Evolutionary conservation across 257 asterid species (phyloP), one percentile per base, ranked within the genome.

Genomic region (Solanum tacnaense): DNA sequence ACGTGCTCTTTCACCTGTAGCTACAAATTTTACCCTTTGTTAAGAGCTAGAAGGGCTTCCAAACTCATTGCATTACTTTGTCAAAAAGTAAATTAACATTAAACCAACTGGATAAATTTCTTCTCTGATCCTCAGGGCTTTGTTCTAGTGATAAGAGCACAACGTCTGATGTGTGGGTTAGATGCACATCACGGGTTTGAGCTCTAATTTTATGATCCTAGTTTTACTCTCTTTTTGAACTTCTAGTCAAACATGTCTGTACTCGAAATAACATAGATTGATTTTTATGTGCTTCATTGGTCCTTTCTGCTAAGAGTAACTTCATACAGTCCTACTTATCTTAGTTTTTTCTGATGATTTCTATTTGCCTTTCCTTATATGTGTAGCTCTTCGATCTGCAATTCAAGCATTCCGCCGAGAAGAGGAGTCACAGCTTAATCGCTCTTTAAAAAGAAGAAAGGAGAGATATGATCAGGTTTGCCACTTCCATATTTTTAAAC

Each of bases 331-430:
- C 56, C 84, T 72, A 32, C n/a, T 72, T 72, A 16, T 29, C 34
- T 71, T 25, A 71, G 36, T 16, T 72, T n/a, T 16, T 79, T 79
- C 88, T 86, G 73, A 15, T 73, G 73, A 73, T 15, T 13, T 72
- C 29, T 52, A 23, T 56, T 49, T 49, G 32, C 72, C 39, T 86
- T 52, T 76, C 74, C 36, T 23, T 73, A 23, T 41, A 25, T 93
- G 83, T 91, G 91, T 90, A 97, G 99, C 99, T 87, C 94, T 97
- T 85, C 98, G 98, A 84, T 68, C 92, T 74, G 98, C 98, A 88
- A 96, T 96, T 79, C 98, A 94, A 91, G 98, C 98, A 74, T 97
- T 97, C 89, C 93, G 91, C 76, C 90, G 97, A 84, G 98, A 97
- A 93, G 98, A 96, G 86, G 96, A 94, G 90, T 89, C 92, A 89